phyloP scores from a whole-genome alignment of 1,284 basidiomycete species.

The Boletus sp. region DNA sequence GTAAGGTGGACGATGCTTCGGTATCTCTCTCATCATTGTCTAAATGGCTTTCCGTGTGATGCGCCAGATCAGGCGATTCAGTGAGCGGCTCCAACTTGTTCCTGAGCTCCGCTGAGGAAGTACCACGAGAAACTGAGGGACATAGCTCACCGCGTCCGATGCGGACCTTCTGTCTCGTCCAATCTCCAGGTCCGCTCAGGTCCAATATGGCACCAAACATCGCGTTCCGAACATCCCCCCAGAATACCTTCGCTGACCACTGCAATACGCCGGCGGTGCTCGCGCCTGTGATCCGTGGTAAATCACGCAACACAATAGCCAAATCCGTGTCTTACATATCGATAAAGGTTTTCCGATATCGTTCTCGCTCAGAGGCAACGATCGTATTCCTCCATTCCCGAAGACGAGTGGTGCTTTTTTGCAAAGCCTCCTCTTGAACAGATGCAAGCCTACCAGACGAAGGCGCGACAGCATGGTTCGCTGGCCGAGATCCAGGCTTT shows the following conservation, averaged over 20 bases:
- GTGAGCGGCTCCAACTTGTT: conserved; percentile 69
- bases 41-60: not conserved
- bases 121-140: not conserved
- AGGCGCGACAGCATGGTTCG: not conserved
- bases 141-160: conserved; percentile 62
- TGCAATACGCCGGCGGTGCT: conserved; percentile 64
- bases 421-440: conserved; percentile 49
- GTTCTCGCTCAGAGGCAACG: conserved; percentile 60
- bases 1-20: conserved; percentile 18
- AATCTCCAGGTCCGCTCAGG: conserved; percentile 61
- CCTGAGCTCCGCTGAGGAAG: conserved; percentile 35
- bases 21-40: conserved; percentile 13
- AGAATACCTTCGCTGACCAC: conserved; percentile 56
- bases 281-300: conserved; percentile 47
- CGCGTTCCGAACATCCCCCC: conserved; percentile 64
- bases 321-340: conserved; percentile 49
- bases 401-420: conserved; percentile 58
- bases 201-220: conserved; percentile 68
- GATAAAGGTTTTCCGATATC: conserved; percentile 63
- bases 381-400: conserved; percentile 70
- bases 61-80: conserved; percentile 28
- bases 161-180: conserved; percentile 87
- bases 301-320: not conserved
- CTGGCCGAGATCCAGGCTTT: conserved; percentile 8
- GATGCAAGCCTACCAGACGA: conserved; percentile 19